These are phyloP conservation scores for Citrus hindsii DNA, from an alignment of 345 rosid species.

Conservation along the genomic window DNA sequence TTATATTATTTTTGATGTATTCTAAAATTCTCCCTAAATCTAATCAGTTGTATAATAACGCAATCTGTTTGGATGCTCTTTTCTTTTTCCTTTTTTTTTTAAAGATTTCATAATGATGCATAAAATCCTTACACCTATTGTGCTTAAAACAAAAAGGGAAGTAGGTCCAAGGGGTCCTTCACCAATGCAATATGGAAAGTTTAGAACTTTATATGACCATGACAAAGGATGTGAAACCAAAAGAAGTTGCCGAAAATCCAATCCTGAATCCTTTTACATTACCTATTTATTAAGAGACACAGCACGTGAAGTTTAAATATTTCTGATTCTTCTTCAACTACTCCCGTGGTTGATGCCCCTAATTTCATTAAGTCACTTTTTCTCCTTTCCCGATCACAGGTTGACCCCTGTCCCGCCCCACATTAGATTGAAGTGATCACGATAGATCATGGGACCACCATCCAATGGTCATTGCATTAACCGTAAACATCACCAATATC, in stretches of 20 bases:
- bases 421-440: not conserved
- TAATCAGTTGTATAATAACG: too few relatives aligned
- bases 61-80: too few relatives aligned
- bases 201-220: not conserved
- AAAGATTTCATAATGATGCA: too few relatives aligned
- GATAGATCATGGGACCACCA: not conserved
- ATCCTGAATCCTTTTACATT: not conserved
- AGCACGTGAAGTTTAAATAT: conserved; percentile 21
- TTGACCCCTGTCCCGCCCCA: not conserved
- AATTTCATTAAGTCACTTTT: not conserved
- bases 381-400: too few relatives aligned
- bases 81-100: too few relatives aligned
- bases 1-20: too few relatives aligned
- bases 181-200: too few relatives aligned
- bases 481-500: not conserved
- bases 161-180: not conserved
- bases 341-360: not conserved
- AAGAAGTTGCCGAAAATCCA: not conserved
- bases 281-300: not conserved
- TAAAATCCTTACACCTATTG: too few relatives aligned
- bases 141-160: too few relatives aligned
- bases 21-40: too few relatives aligned
- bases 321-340: conserved; percentile 8
- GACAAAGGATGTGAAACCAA: conserved; percentile 14
- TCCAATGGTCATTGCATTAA: not conserved